phyloP scores from a whole-genome alignment of 1,284 basidiomycete species.

The Phellopilus nigrolimitatus region DNA sequence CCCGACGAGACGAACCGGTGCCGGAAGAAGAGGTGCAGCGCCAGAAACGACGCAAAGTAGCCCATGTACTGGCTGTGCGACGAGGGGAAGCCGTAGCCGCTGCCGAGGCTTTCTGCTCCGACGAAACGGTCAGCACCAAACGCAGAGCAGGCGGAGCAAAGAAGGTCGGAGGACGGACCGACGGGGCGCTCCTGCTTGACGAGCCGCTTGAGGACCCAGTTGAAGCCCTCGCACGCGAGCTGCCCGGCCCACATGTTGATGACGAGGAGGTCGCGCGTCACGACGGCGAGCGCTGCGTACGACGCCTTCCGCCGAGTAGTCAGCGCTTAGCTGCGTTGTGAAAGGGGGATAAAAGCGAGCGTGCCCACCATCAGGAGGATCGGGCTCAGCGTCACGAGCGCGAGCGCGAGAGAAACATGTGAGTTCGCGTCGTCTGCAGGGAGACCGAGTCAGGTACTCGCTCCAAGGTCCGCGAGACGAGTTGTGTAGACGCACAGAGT shows the following conservation, averaged over 20 bases:
- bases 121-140: neutral
- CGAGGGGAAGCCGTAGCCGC: conserved; percentile 84
- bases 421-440: conserved; percentile 63
- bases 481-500: conserved; percentile 44
- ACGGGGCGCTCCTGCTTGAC: conserved; percentile 68
- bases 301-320: conserved; percentile 48
- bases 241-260: conserved; percentile 83
- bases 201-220: conserved; percentile 63
- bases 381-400: conserved; percentile 69
- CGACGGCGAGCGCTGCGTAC: conserved; percentile 71
- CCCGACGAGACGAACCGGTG: conserved; percentile 61
- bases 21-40: conserved; percentile 67
- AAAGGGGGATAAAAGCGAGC: neutral
- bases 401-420: conserved; percentile 53
- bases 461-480: neutral
- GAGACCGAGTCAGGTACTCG: conserved; percentile 16
- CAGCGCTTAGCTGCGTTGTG: conserved; percentile 17
- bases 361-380: conserved; percentile 67
- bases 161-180: conserved; percentile 37
- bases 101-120: conserved; percentile 50
- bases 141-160: conserved; percentile 2
- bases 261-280: conserved; percentile 73
- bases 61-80: conserved; percentile 89
- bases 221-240: conserved; percentile 66
- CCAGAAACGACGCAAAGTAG: conserved; percentile 75